Evolutionary conservation across 805 yeast genomes (phyloP), one percentile per base, ranked within the genome.

Genomic region (Scheffersomyces amazonensis): DNA sequence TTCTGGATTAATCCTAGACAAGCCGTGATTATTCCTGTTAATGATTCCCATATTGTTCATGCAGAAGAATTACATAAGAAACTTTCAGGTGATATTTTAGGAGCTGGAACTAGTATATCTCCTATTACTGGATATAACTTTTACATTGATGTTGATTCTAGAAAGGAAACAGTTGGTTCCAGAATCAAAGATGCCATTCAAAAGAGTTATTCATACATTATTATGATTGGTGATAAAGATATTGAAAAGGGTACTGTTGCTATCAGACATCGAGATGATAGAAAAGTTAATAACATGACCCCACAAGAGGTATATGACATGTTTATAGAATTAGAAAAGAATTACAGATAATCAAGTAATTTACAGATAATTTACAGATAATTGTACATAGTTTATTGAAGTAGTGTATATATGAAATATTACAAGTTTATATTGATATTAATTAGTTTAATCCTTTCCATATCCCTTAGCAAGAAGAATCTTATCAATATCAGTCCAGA

Each of bases 1-100:
- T 89, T 93, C 57, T 93, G 99, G 99, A 56, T 93, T 31, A 87
- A 83, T 46, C 97, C 98, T 5, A 73, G 95, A 44, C 99, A 93
- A 58, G 93, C 91, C 0, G 71, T 85, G 28, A 71, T 93, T 2
- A 71, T 93, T 5, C 97, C 99, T 1, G 80, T 89, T 4, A 80
- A 82, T 40, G 79, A 79, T 0, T 64, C 72, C 8, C 90, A 85
- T 52, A 56, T 61, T 7, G 73, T 64, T 8, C 74, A 74, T 37
- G 85, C 95, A 3, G 47, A 67, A n/a, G 39, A 60, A 2, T 56
- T 86, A 2, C 73, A 71, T 11, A 46, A 56, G 3, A 43, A 54
- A 34, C 62, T 91, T 29, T 41, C 49, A 7, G 82, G 81, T 16
- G 79, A 75, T 16, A 54, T 65, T 12, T 35, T 55, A 10, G 45